phyloP scores from a whole-genome alignment of 2,329 filamentous ascomycete species.

The Xylaria sp. region DNA sequence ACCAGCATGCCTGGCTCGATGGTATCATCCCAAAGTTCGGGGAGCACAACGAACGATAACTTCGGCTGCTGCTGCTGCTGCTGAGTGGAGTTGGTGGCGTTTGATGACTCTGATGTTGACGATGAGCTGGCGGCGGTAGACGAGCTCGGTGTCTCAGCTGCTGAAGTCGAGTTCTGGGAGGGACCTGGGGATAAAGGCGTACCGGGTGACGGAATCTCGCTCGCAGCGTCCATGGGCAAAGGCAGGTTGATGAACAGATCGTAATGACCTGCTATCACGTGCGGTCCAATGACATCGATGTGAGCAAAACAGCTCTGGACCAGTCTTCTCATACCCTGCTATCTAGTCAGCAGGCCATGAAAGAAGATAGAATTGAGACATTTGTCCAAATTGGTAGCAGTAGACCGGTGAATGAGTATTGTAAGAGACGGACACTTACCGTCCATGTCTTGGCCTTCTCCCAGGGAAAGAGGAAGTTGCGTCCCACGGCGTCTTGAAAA shows the following conservation, averaged over 20 bases:
- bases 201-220: conserved; percentile 10
- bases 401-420: neutral
- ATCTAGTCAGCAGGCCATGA: conserved; percentile 14
- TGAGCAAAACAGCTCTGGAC: conserved; percentile 66
- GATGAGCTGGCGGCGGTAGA: conserved; percentile 20
- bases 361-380: neutral
- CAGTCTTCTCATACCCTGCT: conserved; percentile 66
- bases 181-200: neutral
- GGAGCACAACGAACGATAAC: conserved; percentile 59
- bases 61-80: conserved; percentile 16
- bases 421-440: conserved; percentile 52
- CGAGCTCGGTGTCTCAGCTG: conserved; percentile 14
- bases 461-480: conserved; percentile 74
- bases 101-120: conserved; percentile 18
- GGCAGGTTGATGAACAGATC: conserved; percentile 59
- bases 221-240: conserved; percentile 49
- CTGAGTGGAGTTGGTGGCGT: conserved; percentile 9
- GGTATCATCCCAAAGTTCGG: conserved; percentile 67
- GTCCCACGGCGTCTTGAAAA: conserved; percentile 72
- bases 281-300: conserved; percentile 62
- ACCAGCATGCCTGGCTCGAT: conserved; percentile 63
- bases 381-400: neutral
- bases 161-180: conserved; percentile 4
- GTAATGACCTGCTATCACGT: conserved; percentile 64
- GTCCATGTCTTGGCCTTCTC: conserved; percentile 71